Evolutionary conservation across 176 grass and related monocot species (phyloP), one percentile per base, ranked within the genome.

Genomic region (Carex parvula): DNA sequence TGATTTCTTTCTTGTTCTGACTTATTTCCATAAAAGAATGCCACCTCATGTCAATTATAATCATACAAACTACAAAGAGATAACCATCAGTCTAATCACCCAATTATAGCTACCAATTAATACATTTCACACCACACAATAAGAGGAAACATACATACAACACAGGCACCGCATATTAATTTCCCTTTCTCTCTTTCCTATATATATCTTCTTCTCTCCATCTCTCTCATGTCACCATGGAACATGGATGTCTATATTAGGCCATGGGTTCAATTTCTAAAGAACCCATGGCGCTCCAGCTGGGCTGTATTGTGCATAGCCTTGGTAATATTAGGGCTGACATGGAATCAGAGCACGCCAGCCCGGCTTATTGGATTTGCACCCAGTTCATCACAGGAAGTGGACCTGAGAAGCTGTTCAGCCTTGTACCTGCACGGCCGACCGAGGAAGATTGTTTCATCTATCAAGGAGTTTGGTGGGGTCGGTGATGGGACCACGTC

Each of bases 401-500:
- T 41, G 0, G 12, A 6, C 1, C 10, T 9, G 21, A 58, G 53
- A 3, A 89, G 86, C 88, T 97, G 94, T 87, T 86, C 88, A 1
- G 55, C 70, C 46, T 97, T 97, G 80, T 97, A 94, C 84, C 64
- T 10, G 74, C 13, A 60, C n/a, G 8, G 39, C 54, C 30, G 41
- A 81, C 46, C 58, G 56, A 87, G 95, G 89, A 90, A 77, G 39
- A 84, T 85, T 14, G 2, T 86, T 54, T 87, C 84, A 5, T 98
- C 95, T 0, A 86, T 98, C 14, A 81, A 85, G 77, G 89, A 94
- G 29, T 94, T 98, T 26, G 95, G 95, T 5, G 95, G 81, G 8
- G 89, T 98, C 1, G 92, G 92, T 8, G 95, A 98, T 50, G 95
- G 95, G 5, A 82, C 41, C 44, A 94, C 88, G 63, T 92, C 73